These are phyloP conservation scores for Thielaviopsis populi DNA, from an alignment of 2,329 filamentous ascomycete species.

Conservation along the genomic window DNA sequence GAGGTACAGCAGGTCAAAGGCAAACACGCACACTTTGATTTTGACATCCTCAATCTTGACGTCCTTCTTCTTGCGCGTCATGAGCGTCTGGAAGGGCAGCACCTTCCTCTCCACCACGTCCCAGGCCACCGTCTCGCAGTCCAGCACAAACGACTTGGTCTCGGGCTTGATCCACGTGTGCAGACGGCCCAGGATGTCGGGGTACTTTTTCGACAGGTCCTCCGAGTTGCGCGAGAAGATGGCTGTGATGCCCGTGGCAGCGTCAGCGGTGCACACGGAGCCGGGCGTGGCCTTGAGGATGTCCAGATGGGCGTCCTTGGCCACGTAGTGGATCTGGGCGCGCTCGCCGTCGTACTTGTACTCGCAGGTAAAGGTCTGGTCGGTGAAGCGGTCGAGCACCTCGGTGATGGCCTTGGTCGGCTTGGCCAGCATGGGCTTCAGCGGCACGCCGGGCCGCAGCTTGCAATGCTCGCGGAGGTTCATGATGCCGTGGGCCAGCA, in stretches of 20 bases:
- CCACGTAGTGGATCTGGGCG: slow-evolving; percentile 96
- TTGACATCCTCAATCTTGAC: slow-evolving; percentile 92
- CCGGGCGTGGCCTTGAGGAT: slow-evolving; percentile 46
- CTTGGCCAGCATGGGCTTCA: slow-evolving; percentile 98
- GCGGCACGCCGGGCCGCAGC: slow-evolving; percentile 77
- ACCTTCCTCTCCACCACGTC: slow-evolving; percentile 92
- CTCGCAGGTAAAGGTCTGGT: slow-evolving; percentile 91
- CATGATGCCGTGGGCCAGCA: slow-evolving; percentile 74
- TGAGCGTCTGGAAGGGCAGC: slow-evolving; percentile 89
- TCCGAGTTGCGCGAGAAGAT: slow-evolving; percentile 98
- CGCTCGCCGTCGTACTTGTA: slow-evolving; percentile 98
- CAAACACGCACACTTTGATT: slow-evolving; percentile 93
- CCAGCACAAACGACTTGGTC: slow-evolving; percentile 91
- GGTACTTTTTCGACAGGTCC: slow-evolving; percentile 93
- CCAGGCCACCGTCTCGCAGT: slow-evolving; percentile 97
- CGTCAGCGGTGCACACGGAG: slow-evolving; percentile 48
- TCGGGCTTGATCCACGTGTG: slow-evolving; percentile 77
- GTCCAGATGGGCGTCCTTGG: slow-evolving; percentile 58
- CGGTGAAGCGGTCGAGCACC: slow-evolving; percentile 89
- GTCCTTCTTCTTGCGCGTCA: slow-evolving; percentile 96
- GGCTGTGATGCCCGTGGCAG: slow-evolving; percentile 54
- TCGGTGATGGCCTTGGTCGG: slow-evolving; percentile 97
- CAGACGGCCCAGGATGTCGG: slow-evolving; percentile 81
- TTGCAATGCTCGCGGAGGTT: slow-evolving; percentile 75
- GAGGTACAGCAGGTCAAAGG: slow-evolving; percentile 85